A percentile compares a stretch with the other conserved stretches of the same genome.
These are phyloP conservation scores for Moniliella sp. DNA, from an alignment of 1,284 basidiomycete species.

Conservation along the genomic window DNA sequence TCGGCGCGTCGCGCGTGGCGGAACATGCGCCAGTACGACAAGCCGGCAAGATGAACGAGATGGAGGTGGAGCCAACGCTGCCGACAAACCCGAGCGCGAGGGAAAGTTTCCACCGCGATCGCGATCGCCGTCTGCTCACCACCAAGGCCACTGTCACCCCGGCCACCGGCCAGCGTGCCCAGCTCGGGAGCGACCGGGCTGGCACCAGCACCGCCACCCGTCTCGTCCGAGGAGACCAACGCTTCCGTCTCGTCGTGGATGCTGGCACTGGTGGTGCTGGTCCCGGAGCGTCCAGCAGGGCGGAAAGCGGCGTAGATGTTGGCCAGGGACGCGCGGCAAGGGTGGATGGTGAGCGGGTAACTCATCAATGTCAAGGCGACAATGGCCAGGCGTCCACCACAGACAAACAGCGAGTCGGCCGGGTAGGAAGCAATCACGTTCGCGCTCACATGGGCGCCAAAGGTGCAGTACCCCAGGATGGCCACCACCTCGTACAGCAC, in stretches of 20 bases:
- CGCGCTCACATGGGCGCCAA: conserved; percentile 48
- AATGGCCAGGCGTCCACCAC: conserved; percentile 76
- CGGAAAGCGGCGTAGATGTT: conserved; percentile 46
- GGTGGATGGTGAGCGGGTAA: conserved; percentile 48
- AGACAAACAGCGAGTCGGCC: conserved; percentile 72
- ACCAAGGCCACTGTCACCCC: too few species aligned
- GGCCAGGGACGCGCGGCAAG: conserved; percentile 74
- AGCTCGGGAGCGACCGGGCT: too few species aligned
- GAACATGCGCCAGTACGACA: conserved; percentile 9
- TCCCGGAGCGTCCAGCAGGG: conserved; percentile 1
- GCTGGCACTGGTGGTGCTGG: not conserved
- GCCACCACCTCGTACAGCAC: conserved; percentile 22
- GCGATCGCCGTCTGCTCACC: conserved; percentile 17
- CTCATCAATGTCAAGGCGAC: conserved; percentile 47
- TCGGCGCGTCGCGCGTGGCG: conserved; percentile 4
- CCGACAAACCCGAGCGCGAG: conserved; percentile 56
- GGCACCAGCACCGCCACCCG: too few species aligned
- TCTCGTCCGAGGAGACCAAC: too few species aligned
- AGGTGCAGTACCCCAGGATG: conserved; percentile 71
- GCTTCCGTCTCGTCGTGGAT: too few species aligned
- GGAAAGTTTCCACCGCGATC: conserved; percentile 26
- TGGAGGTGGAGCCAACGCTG: conserved; percentile 79
- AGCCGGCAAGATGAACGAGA: conserved; percentile 72
- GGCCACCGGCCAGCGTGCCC: too few species aligned
- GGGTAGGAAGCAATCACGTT: conserved; percentile 45